Conservation (phyloP, 257 asterid species). For the Cynanchum wilfordii region DNA sequence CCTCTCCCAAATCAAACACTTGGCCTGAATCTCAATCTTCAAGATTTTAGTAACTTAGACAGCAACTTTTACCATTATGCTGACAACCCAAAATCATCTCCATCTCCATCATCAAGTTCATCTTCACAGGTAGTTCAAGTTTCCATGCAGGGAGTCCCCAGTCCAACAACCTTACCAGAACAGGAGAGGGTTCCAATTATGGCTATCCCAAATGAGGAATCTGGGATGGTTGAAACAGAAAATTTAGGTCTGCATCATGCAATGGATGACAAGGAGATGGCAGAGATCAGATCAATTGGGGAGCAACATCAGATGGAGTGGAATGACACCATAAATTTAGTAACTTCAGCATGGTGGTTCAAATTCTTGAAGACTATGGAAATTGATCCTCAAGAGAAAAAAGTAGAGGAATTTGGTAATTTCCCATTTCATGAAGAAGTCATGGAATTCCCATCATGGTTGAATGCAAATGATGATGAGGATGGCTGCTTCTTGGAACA, state of each 20-base stretch:
- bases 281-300: constrained; percentile 87
- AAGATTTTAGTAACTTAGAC: constrained; percentile 59
- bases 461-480: constrained; percentile 46
- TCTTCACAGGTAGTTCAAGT: constrained; percentile 44
- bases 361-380: constrained; percentile 75
- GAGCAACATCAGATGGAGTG: constrained; percentile 88
- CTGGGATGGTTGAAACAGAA: constrained; percentile 5
- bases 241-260: constrained; percentile 60
- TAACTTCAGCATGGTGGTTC: constrained; percentile 89
- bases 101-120: constrained; percentile 49
- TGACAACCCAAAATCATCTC: constrained; percentile 46
- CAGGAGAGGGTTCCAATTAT: constrained; percentile 21
- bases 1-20: constrained; percentile 82
- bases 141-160: constrained; percentile 41
- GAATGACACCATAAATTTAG: constrained; percentile 80
- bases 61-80: constrained; percentile 24
- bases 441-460: constrained; percentile 88
- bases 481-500: constrained; percentile 39
- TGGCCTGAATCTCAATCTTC: constrained; percentile 89
- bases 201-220: constrained; percentile 15
- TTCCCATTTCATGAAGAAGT: constrained; percentile 69
- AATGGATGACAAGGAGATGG: constrained; percentile 88
- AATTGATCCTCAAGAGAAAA: constrained; percentile 39
- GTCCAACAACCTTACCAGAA: constrained; percentile 29
- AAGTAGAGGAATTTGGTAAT: constrained; percentile 31